Conservation (phyloP, 768 basidiomycete genomes). For the Coprinopsis sp. region DNA sequence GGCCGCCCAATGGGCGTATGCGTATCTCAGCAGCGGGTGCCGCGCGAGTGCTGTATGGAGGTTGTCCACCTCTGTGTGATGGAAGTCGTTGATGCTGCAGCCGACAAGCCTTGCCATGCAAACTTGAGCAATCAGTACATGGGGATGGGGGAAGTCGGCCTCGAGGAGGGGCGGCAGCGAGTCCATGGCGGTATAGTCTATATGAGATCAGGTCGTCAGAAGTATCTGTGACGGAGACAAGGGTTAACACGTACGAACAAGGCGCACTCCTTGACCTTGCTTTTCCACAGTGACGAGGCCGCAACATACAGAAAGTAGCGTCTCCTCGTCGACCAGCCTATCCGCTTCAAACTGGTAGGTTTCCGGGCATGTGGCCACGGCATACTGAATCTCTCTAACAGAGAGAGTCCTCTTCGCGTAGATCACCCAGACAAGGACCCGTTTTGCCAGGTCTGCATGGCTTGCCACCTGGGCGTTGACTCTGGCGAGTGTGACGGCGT, state of each 20-base stretch:
- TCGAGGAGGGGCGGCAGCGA: not conserved
- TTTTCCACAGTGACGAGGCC: conserved; percentile 1
- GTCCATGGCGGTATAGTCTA: conserved; percentile 5
- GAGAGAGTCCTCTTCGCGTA: not conserved
- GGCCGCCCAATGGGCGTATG: no score
- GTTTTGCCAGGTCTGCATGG: conserved; percentile 1
- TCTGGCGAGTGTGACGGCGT: not conserved
- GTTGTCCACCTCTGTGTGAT: not conserved
- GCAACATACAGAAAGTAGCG: not conserved
- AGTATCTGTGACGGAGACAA: not conserved
- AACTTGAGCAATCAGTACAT: not conserved
- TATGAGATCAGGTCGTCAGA: not conserved
- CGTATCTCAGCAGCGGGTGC: no score
- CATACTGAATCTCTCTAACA: not conserved
- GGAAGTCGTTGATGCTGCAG: not conserved
- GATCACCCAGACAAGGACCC: not conserved
- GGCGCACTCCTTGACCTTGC: not conserved
- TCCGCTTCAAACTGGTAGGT: not conserved
- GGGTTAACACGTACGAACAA: not conserved
- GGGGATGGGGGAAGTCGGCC: not conserved
- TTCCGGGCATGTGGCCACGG: not conserved
- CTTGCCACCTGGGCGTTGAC: not conserved
- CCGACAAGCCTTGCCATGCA: not conserved
- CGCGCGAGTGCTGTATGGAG: no score
- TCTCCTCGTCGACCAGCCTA: not conserved